These are phyloP conservation scores for Dictyostelium capitatum DNA, from an alignment of 78 protist species.

Conservation along the genomic window DNA sequence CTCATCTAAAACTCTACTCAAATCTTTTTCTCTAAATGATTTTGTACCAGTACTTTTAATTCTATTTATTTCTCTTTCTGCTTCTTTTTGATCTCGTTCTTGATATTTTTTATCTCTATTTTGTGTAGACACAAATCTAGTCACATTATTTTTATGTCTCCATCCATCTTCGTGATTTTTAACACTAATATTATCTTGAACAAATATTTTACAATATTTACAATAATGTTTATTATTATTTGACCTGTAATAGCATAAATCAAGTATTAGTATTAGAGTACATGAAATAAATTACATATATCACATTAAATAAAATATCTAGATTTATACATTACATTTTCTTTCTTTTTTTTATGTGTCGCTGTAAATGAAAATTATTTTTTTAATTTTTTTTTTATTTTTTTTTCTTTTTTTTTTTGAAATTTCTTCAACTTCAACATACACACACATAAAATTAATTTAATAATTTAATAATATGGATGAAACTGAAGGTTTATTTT, in stretches of 20 bases:
- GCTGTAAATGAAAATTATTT: not conserved
- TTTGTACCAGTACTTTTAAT: constrained; percentile 16
- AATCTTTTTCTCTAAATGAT: constrained; percentile 40
- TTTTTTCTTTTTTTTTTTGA: not conserved
- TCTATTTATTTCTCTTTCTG: constrained; percentile 7
- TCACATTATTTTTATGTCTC: constrained; percentile 33
- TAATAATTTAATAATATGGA: not conserved
- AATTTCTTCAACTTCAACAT: not conserved
- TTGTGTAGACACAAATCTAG: not conserved
- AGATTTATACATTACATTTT: not conserved
- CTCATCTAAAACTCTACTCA: not conserved
- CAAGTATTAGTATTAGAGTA: not conserved
- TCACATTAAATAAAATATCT: not conserved
- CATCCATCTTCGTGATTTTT: constrained; percentile 66
- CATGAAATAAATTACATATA: not conserved
- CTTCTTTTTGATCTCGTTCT: constrained; percentile 26
- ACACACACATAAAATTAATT: no score
- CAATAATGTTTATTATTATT: constrained; percentile 46
- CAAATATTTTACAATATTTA: constrained; percentile 61
- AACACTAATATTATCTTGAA: constrained; percentile 43
- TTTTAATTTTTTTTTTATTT: not conserved
- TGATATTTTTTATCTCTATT: constrained; percentile 19
- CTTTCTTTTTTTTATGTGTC: no score
- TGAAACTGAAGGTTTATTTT: not conserved
- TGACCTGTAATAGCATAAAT: not conserved